A percentile compares a stretch with the other conserved stretches of the same genome.
Conservation (phyloP, 2,329 filamentous ascomycete species). For the Penicillium sp. region DNA sequence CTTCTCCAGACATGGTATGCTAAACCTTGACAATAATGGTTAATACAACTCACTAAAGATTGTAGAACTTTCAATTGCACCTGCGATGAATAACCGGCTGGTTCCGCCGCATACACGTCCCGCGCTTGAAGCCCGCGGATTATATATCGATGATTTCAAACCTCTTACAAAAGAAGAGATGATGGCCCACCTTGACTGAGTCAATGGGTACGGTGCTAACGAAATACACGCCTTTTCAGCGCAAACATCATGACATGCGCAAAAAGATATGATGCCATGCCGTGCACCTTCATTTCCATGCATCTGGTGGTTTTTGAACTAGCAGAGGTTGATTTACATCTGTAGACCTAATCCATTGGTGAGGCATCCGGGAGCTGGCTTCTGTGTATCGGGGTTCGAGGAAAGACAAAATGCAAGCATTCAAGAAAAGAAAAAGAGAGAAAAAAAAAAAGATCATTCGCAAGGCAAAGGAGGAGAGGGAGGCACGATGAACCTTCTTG, state of each 20-base stretch:
- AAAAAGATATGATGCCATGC: conserved; percentile 36
- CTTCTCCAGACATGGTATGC: conserved; percentile 89
- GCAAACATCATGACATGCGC: conserved; percentile 35
- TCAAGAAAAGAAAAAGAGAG: conserved; percentile 17
- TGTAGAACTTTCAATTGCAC: conserved; percentile 92
- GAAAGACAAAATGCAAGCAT: conserved; percentile 23
- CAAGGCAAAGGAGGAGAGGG: conserved; percentile 7
- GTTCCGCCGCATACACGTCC: conserved; percentile 83
- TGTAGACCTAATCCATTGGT: conserved; percentile 33
- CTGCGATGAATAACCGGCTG: conserved; percentile 83
- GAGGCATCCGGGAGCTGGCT: conserved; percentile 31
- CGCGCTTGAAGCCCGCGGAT: conserved; percentile 73
- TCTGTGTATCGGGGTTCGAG: conserved; percentile 26
- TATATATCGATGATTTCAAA: conserved; percentile 93
- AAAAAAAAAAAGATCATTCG: conserved; percentile 20
- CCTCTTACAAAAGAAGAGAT: conserved; percentile 93
- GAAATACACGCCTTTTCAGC: conserved; percentile 42
- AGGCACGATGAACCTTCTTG: conserved; percentile 28
- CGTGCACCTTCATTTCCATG: conserved; percentile 36
- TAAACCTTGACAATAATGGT: conserved; percentile 1
- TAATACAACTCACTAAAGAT: conserved; percentile 7
- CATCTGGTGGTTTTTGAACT: conserved; percentile 38
- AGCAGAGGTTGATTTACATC: conserved; percentile 34
- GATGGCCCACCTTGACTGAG: conserved; percentile 96
- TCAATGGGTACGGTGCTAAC: conserved; percentile 38